Conservation (phyloP, 1,284 basidiomycete genomes). For the Cutaneotrichosporon curvatum region DNA sequence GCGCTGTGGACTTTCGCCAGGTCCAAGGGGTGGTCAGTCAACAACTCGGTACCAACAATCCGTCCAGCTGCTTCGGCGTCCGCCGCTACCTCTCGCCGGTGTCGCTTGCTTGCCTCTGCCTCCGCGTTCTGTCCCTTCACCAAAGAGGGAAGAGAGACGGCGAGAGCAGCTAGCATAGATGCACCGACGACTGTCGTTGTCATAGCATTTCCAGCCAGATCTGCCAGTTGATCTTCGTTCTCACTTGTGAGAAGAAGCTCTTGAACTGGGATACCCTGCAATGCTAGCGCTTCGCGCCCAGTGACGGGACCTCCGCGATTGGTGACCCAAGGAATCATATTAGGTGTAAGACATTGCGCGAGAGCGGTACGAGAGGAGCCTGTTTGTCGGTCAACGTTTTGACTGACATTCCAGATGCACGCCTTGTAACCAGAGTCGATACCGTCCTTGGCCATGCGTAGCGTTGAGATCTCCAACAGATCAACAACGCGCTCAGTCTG, state of each 20-base stretch:
- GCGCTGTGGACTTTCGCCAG: conserved; percentile 54
- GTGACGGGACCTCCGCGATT: conserved; percentile 95
- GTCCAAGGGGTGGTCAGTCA: conserved; percentile 60
- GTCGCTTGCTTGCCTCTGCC: conserved; percentile 43
- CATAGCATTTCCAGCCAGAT: conserved; percentile 95
- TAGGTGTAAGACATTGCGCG: conserved; percentile 84
- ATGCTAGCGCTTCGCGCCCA: conserved; percentile 81
- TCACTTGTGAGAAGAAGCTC: conserved; percentile 86
- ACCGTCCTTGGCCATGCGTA: conserved; percentile 72
- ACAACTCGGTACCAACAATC: conserved; percentile 63
- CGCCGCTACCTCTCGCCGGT: conserved; percentile 45
- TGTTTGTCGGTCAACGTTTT: conserved; percentile 87
- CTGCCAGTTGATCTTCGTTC: conserved; percentile 85
- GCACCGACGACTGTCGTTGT: conserved; percentile 91
- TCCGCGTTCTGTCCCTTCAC: conserved; percentile 58
- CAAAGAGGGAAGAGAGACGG: conserved; percentile 59
- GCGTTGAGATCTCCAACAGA: conserved; percentile 79
- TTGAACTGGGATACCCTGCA: conserved; percentile 88
- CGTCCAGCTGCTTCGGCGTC: conserved; percentile 48
- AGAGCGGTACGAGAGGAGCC: conserved; percentile 74
- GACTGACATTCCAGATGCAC: conserved; percentile 96
- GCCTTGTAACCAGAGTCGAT: conserved; percentile 81
- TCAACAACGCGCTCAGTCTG: conserved; percentile 95
- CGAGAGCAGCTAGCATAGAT: conserved; percentile 75
- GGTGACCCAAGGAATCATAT: conserved; percentile 94